A percentile compares a stretch with the other conserved stretches of the same genome.
These are phyloP conservation scores for Discostella pseudostelligera DNA, from an alignment of 108 stramenopile species.

Conservation along the genomic window DNA sequence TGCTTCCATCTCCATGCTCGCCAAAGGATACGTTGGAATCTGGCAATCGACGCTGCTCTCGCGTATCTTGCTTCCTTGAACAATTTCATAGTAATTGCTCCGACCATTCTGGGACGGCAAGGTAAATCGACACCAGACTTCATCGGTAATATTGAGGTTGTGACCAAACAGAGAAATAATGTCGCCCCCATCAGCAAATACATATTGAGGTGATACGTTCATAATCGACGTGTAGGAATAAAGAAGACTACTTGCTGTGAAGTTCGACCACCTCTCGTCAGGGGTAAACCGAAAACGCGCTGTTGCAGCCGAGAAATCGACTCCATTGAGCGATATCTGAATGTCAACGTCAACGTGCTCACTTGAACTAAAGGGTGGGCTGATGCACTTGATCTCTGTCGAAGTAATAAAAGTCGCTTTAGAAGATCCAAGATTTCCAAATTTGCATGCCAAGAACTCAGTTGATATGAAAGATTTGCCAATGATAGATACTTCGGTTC, in stretches of 20 bases:
- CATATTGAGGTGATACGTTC: slow-evolving; percentile 14
- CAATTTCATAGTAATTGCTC: background rate
- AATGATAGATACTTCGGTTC: slow-evolving; percentile 36
- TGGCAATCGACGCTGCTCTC: slow-evolving; percentile 21
- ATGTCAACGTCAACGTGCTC: slow-evolving; percentile 11
- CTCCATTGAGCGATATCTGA: slow-evolving; percentile 35
- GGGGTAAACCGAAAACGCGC: slow-evolving; percentile 16
- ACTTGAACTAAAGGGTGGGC: slow-evolving; percentile 8
- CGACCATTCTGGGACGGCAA: background rate
- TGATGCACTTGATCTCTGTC: slow-evolving; percentile 20
- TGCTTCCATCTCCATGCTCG: slow-evolving; percentile 13
- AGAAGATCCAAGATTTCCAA: slow-evolving; percentile 31
- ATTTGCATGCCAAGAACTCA: slow-evolving; percentile 17
- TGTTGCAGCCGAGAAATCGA: slow-evolving; percentile 33
- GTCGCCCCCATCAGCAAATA: slow-evolving; percentile 23
- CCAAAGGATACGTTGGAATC: slow-evolving; percentile 15
- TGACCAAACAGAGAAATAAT: slow-evolving; percentile 23
- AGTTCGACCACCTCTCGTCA: slow-evolving; percentile 22
- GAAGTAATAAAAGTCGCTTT: slow-evolving; percentile 22
- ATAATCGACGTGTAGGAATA: slow-evolving; percentile 21
- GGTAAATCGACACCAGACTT: slow-evolving; percentile 34
- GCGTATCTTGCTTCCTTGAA: slow-evolving; percentile 9
- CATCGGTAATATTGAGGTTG: slow-evolving; percentile 16
- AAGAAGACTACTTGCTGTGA: slow-evolving; percentile 7
- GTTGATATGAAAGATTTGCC: slow-evolving; percentile 41